Conservation (phyloP, 192 early-diverging fungal genomes). For the Mortierella antarctica region DNA sequence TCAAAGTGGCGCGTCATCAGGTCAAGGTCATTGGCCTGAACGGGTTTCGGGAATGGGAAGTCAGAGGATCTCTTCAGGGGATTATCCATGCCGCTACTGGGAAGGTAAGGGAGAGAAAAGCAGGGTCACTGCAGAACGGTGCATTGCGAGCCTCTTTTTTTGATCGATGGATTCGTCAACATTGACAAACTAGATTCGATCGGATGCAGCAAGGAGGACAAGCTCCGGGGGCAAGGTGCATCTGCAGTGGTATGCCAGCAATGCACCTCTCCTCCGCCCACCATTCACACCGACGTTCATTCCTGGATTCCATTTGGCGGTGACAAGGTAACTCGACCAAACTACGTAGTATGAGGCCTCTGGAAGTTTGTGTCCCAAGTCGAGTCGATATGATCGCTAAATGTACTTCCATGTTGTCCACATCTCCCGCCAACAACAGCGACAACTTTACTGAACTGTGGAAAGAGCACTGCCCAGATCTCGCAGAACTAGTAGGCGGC, state of each 20-base stretch:
- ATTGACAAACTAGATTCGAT: background rate
- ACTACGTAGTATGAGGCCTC: background rate
- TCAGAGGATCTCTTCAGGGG: slow-evolving; percentile 28
- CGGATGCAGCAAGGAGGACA: background rate
- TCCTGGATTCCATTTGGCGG: slow-evolving; percentile 38
- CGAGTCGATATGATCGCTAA: background rate
- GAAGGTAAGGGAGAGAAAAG: slow-evolving; percentile 6
- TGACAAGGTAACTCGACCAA: slow-evolving; percentile 22
- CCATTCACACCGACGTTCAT: slow-evolving; percentile 39
- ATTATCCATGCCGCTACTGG: slow-evolving; percentile 5
- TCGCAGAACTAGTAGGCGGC: slow-evolving; percentile 21
- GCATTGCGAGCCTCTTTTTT: background rate
- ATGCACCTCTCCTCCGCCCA: slow-evolving; percentile 42
- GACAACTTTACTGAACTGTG: slow-evolving; percentile 21
- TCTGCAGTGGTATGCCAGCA: slow-evolving; percentile 37
- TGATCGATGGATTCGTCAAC: too few relatives aligned
- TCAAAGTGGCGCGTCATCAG: slow-evolving; percentile 28
- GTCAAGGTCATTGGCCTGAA: slow-evolving; percentile 35
- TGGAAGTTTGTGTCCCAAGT: background rate
- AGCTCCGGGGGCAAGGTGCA: slow-evolving; percentile 7
- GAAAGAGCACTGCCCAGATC: slow-evolving; percentile 23
- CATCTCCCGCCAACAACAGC: background rate
- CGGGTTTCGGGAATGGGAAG: slow-evolving; percentile 48
- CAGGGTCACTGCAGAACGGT: background rate
- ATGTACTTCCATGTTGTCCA: background rate